Evolutionary conservation across 306 rosid species (phyloP), one percentile per base, ranked within the genome.

Genomic region (Gleditsia sinensis): DNA sequence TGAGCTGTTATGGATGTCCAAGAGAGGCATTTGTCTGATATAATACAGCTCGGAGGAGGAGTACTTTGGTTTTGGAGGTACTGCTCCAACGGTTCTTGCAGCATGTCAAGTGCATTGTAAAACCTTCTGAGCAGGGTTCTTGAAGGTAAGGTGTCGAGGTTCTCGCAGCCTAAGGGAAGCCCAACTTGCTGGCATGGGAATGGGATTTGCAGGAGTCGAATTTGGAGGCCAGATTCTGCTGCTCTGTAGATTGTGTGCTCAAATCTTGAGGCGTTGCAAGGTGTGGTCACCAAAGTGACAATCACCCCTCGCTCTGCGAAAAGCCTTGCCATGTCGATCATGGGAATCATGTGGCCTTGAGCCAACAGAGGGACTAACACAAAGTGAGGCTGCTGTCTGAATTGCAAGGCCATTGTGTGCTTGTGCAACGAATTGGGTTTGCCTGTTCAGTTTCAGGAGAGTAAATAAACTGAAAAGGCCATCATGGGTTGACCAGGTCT

Each of bases 341-440:
- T 83, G 23, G 98, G 98, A 60, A 93, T 88, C 96, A 93, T 90
- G 72, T 93, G 98, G 75, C 98, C 98, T 80, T 93, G 96, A 12
- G 98, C 98, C 83, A 93, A 76, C 3, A 93, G 45, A 3, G 98
- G 98, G 16, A 93, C 72, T 7, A 93, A 45, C 10, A 93, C 90
- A 75, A 90, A 93, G 87, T 93, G 98, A 70, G 83, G 81, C 16
- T 83, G 32, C 17, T 48, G 76, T 27, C 40, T 68, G 3, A 13
- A 28, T 66, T 58, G 23, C 21, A 64, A 78, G 69, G 75, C 83
- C 88, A 84, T 82, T 45, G 43, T 6, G 7, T n/a, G 2, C 4
- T 4, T 4, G 2, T 28, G 32, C 2, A 4, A 4, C 4, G 32
- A 4, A 4, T 28, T 28, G 2, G 32, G 32, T 28, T 28, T 28